These are phyloP conservation scores for Aspergillus mulundensis DNA, from an alignment of 495 filamentous ascomycete genomes.

Conservation along the genomic window DNA sequence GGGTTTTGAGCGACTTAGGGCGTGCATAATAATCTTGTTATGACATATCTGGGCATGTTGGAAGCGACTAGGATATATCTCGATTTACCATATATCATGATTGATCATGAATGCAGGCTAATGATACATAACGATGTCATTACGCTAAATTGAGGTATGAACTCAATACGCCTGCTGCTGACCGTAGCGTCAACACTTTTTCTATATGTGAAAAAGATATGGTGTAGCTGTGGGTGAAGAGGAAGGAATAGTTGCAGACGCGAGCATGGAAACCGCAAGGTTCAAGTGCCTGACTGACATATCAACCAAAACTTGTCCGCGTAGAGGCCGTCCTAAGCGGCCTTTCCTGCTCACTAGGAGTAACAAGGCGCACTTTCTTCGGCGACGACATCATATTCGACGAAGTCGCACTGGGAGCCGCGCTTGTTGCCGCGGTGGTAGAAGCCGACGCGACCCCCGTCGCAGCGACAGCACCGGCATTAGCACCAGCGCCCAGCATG, in stretches of 20 bases:
- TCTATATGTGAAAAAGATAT: neutral
- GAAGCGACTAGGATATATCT: neutral
- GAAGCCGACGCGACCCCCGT: slow-evolving; percentile 24
- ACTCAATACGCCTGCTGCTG: neutral
- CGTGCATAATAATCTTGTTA: neutral
- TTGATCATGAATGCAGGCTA: neutral
- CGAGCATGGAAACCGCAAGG: neutral
- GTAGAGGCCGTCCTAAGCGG: slow-evolving; percentile 19
- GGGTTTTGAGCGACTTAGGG: too few species aligned
- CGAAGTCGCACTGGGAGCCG: slow-evolving; percentile 19
- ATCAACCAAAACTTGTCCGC: slow-evolving; percentile 23
- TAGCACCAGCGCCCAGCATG: slow-evolving; percentile 34
- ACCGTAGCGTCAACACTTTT: neutral
- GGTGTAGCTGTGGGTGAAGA: too few species aligned
- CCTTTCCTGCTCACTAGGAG: slow-evolving; percentile 39
- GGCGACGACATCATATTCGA: slow-evolving; percentile 39
- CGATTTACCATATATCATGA: neutral
- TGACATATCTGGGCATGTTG: neutral
- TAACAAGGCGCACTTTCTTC: slow-evolving; percentile 44
- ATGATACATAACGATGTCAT: slow-evolving; percentile 3
- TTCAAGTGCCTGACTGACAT: neutral
- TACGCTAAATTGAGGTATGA: neutral
- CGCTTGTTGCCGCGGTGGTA: slow-evolving; percentile 11
- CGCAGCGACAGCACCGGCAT: slow-evolving; percentile 13
- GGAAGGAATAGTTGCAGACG: too few species aligned